Evolutionary conservation across 2,329 filamentous ascomycete species (phyloP), one percentile per base, ranked within the genome.

Genomic region (Aspergillus unguis): DNA sequence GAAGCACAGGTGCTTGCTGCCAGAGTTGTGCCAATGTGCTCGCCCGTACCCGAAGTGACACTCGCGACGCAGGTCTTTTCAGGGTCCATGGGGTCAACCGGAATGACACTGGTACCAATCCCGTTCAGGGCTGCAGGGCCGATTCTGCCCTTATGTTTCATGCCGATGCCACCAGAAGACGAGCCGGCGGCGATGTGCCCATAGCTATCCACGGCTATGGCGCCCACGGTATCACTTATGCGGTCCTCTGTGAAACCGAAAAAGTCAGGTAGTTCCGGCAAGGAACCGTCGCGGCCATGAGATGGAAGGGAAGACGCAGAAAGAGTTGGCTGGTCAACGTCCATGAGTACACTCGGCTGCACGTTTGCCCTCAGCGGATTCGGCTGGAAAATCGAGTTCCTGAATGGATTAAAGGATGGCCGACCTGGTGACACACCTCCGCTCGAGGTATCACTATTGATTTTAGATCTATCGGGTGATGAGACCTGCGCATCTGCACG

Each of bases 1-100:
- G 92, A 88, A 0, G 92, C 91, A 67, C 91, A 95, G 50, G 87
- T 86, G 53, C 87, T 85, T 5, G 94, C 92, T 8, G 94, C 92
- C 80, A 95, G 87, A 0, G 92, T 95, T 0, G 92, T 96, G 33
- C 91, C 89, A 88, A 99, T 99, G 68, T 99, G 94, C 73, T 99
- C 94, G 44, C 94, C 94, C 2, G 94, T 99, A 28, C 94, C 94
- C 67, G 90, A 96, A 36, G 91, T 95, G 25, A 96, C 90, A 27
- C 86, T 85, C 29, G 90, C 92, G 28, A 96, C 90, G 42, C 81
- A 84, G 6, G 84, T 80, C 42, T 79, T 76, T 2, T 89, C 84
- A 5, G 82, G 76, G 65, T 96, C 92, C 29, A 83, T 79, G 2
- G 82, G 76, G 56, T 91, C 84, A 27, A 79, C 77, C 1, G 92